Evolutionary conservation across 768 basidiomycete genomes (phyloP), one percentile per base, ranked within the genome.

Genomic region (Boletellus sp.): DNA sequence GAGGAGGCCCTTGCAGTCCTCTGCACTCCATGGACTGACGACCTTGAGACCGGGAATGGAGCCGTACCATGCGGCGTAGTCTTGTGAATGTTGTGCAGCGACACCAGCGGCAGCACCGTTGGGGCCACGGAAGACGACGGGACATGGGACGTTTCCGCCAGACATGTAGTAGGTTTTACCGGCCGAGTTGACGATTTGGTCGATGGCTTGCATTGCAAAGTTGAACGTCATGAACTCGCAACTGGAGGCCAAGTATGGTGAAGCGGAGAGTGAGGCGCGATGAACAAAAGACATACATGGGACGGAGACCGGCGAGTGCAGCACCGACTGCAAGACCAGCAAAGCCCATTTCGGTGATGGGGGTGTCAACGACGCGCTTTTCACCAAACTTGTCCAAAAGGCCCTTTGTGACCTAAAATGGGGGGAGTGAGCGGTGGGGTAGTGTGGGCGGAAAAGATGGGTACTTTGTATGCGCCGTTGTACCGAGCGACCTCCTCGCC

Each of bases 211-310:
- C 95, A 98, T 99, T 57, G 95, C 95, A 68, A 99, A 98, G 79
- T 99, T 98, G 79, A 95, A 98, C 15, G 95, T 98, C 95, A 97
- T 98, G 78, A 97, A 99, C 77, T 98, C 95, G 80, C 94, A 97
- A 64, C 90, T 93, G 52, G 24, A 32, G 35, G 34, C 26, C 22
- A 56, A 17, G 24, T 8, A 31, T 52, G 47, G 39, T 62, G 38
- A 57, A 42, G n/a, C 9, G 49, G 28, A 54, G 28, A 15, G 41
- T 19, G 41, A 39, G 20, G 44, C 3, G 37, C 8, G 49, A 42
- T 28, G 38, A 20, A 42, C 26, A 13, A 47, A 47, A 32, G 17
- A 61, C 83, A 51, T 68, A 90, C 90, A 99, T 79, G 53, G 96
- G 96, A 60, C 94, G 82, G 49, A 99, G 83, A 64, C 96, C 96